Evolutionary conservation across 208 protist species (phyloP).

Genomic region (Sergeia podlipaevii): DNA sequence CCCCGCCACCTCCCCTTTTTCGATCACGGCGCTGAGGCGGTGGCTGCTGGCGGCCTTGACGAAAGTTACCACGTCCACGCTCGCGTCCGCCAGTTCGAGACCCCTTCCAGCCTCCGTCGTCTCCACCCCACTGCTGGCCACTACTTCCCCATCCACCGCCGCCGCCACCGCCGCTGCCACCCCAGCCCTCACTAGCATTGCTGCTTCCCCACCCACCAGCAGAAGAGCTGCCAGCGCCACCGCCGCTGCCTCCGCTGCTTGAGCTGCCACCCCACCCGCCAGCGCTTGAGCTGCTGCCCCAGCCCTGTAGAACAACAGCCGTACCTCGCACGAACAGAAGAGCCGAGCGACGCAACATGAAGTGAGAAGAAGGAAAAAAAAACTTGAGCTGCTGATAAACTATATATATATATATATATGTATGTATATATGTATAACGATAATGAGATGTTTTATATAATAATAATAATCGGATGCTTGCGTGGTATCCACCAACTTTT

Average conservation of each 20-base stretch:
- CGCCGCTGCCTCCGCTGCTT: conserved; percentile 12
- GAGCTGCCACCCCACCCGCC: conserved; percentile 23
- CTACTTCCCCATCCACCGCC: conserved; percentile 18
- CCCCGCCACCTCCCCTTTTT: conserved; percentile 5
- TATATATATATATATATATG: no score
- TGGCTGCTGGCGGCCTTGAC: conserved; percentile 5
- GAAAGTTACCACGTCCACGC: conserved; percentile 9
- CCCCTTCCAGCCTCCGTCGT: background rate
- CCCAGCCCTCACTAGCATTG: conserved; percentile 11
- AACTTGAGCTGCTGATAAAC: background rate
- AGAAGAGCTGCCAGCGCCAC: conserved; percentile 5
- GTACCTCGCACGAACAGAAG: conserved; percentile 23
- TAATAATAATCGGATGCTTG: no score
- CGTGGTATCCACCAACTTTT: background rate
- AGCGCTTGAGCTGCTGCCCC: conserved; percentile 35
- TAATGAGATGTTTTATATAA: no score
- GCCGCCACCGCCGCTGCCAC: conserved; percentile 7
- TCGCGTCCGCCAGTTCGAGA: conserved; percentile 13
- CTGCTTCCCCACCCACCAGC: conserved; percentile 11
- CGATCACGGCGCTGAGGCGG: conserved; percentile 7
- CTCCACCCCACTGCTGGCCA: conserved; percentile 8
- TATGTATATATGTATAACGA: no score
- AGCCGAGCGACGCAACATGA: conserved; percentile 36
- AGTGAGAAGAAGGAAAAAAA: conserved; percentile 4
- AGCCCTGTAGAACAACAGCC: conserved; percentile 42